Evolutionary conservation across 208 protist species (phyloP), one percentile per base, ranked within the genome.

Genomic region (Phytomonas francai): DNA sequence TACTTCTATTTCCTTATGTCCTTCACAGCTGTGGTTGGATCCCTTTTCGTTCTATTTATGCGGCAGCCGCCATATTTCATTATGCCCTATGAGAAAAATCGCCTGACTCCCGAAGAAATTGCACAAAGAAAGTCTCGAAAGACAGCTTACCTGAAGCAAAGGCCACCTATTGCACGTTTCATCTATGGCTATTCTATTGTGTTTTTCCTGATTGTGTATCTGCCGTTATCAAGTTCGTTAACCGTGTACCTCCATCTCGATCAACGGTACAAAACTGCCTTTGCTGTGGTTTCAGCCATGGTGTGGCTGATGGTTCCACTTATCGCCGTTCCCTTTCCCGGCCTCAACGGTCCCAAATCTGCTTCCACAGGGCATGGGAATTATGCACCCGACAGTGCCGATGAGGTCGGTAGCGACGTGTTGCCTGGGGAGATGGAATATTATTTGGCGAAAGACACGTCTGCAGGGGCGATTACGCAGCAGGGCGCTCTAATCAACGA

Each of bases 1-100:
- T 85, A 82, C 70, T 89, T 89, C 65, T 88, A 78, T 72, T 88
- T 91, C 63, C 62, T 91, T 57, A 66, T 82, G 22, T 63, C 62
- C 11, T 61, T 77, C 27, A 72, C 67, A 0, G 59, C 73, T 8
- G 71, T 74, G 6, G 66, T 74, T 22, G 71, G 73, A 14, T 61
- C 79, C 49, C 28, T 77, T 0, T 59, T 68, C 11, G 57, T 79
- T 3, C 16, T 74, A 25, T 73, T 87, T 30, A 65, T 92, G 32
- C 72, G 79, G 32, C 72, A 87, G 32, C 83, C 86, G 22, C 63
- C 78, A 16, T 92, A 92, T 71, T 77, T 86, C 33, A 67, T 92
- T n/a, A 80, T 73, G 45, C 76, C 76, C 25, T 82, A 72, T 65
- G 65, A 92, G 70, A 3, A 76, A 51, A 67, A 54, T 1, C 59